Conservation (phyloP, 2,329 filamentous ascomycete species). For the Diaporthe longicolla region DNA sequence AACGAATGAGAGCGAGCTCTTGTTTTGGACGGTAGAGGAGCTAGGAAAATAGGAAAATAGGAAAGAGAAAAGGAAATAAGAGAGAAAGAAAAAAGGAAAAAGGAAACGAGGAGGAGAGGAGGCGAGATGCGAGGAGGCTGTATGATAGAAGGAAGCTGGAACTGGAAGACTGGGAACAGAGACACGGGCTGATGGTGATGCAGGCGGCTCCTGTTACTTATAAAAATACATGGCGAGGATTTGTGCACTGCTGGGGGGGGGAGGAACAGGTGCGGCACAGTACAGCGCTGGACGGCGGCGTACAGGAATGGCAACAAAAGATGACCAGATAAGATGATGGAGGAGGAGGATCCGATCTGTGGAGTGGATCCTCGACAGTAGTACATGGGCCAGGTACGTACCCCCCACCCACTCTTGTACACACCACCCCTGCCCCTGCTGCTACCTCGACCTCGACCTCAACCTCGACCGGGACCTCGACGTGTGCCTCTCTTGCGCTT, state of each 20-base stretch:
- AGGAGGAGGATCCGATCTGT: conserved; percentile 36
- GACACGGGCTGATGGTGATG: conserved; percentile 25
- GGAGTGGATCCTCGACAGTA: conserved; percentile 26
- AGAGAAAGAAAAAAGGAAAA: conserved; percentile 35
- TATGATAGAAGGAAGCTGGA: conserved; percentile 40
- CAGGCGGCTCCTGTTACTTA: conserved; percentile 37
- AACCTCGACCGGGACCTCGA: background rate
- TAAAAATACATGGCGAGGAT: conserved; percentile 41
- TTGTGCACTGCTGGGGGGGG: background rate
- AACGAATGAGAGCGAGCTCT: conserved; percentile 37
- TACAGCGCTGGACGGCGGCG: conserved; percentile 6
- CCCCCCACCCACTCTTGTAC: background rate
- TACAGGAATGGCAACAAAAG: conserved; percentile 39
- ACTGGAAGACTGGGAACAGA: conserved; percentile 32
- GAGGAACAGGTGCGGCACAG: background rate
- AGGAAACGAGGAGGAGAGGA: conserved; percentile 32
- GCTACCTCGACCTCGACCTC: conserved; percentile 1
- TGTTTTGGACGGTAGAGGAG: conserved; percentile 34
- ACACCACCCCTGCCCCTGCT: conserved; percentile 1
- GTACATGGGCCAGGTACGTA: conserved; percentile 36
- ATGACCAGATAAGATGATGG: conserved; percentile 39
- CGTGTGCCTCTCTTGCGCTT: background rate
- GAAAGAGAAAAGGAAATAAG: conserved; percentile 37
- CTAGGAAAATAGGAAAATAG: conserved; percentile 39
- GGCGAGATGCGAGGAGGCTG: conserved; percentile 38